Conservation (phyloP, 1,284 basidiomycete genomes). For the Rhodotorula sp. region DNA sequence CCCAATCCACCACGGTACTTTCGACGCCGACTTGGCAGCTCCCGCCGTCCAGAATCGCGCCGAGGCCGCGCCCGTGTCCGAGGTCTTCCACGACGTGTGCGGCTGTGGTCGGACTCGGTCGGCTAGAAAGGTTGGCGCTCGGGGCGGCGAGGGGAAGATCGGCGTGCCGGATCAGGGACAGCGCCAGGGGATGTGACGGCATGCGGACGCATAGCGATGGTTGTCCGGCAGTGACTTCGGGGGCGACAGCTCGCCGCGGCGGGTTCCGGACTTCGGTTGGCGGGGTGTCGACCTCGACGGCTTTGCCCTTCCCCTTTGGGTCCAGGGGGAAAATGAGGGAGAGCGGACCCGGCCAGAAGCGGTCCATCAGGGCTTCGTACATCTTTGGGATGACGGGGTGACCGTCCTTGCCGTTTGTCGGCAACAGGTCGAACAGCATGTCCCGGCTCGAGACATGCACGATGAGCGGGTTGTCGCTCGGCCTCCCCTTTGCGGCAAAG, state of each 20-base stretch:
- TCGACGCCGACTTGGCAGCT: constrained; percentile 86
- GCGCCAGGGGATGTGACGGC: constrained; percentile 88
- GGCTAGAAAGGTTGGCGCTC: constrained; percentile 90
- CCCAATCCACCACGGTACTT: constrained; percentile 90
- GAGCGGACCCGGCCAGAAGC: constrained; percentile 94
- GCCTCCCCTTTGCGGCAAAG: constrained; percentile 87
- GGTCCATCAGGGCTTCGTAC: constrained; percentile 70
- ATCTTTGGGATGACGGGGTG: constrained; percentile 60
- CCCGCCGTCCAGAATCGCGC: constrained; percentile 89
- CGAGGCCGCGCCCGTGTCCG: constrained; percentile 58
- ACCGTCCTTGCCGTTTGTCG: constrained; percentile 33
- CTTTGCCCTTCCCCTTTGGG: constrained; percentile 4
- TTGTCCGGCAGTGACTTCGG: constrained; percentile 64
- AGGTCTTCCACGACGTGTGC: constrained; percentile 82
- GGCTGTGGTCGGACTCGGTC: constrained; percentile 90
- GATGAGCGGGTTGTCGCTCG: constrained; percentile 95
- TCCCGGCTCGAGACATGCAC: constrained; percentile 77
- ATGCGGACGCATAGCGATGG: constrained; percentile 88
- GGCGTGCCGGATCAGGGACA: constrained; percentile 77
- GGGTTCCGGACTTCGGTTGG: not conserved
- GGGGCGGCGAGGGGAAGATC: constrained; percentile 86
- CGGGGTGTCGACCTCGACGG: not conserved
- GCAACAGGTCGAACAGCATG: constrained; percentile 77
- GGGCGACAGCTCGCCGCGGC: constrained; percentile 17
- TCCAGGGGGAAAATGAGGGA: constrained; percentile 83